These are phyloP conservation scores for Globomyces sp. DNA, from an alignment of 371 early-diverging fungal species.

Conservation along the genomic window DNA sequence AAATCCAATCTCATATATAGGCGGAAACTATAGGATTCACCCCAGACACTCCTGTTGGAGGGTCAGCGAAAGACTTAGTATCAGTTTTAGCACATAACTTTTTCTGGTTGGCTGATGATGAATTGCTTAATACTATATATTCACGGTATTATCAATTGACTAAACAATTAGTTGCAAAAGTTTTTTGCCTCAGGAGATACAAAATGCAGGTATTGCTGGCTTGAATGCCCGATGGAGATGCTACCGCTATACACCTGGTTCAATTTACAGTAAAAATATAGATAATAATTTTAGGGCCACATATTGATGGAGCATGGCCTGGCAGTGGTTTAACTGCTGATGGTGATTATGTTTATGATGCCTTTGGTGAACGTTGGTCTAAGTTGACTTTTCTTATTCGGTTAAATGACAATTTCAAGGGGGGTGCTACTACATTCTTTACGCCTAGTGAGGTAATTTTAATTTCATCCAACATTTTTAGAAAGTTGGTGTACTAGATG, in stretches of 20 bases:
- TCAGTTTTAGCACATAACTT: conserved; percentile 58
- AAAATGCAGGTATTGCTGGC: conserved; percentile 42
- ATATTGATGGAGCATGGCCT: conserved; percentile 63
- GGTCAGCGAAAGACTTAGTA: conserved; percentile 39
- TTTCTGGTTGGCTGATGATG: conserved; percentile 57
- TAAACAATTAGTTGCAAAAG: conserved; percentile 36
- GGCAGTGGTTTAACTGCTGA: conserved; percentile 46
- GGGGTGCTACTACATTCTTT: conserved; percentile 56
- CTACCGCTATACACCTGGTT: conserved; percentile 57
- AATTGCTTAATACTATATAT: conserved; percentile 42
- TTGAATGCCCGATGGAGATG: conserved; percentile 57
- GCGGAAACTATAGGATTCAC: conserved; percentile 56
- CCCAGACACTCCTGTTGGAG: conserved; percentile 54
- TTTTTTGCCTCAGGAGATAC: conserved; percentile 24
- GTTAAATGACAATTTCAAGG: conserved; percentile 59
- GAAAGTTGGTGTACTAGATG: conserved; percentile 48
- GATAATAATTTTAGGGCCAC: not conserved
- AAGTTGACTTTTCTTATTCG: conserved; percentile 57
- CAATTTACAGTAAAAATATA: conserved; percentile 47
- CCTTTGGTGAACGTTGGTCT: conserved; percentile 47
- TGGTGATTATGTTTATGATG: conserved; percentile 51
- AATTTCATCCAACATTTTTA: conserved; percentile 12
- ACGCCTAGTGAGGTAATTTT: conserved; percentile 34
- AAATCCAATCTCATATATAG: conserved; percentile 17
- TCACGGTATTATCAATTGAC: too few species aligned